phyloP scores from a whole-genome alignment of 495 filamentous ascomycete species.

The Massariosphaeria phaeospora region DNA sequence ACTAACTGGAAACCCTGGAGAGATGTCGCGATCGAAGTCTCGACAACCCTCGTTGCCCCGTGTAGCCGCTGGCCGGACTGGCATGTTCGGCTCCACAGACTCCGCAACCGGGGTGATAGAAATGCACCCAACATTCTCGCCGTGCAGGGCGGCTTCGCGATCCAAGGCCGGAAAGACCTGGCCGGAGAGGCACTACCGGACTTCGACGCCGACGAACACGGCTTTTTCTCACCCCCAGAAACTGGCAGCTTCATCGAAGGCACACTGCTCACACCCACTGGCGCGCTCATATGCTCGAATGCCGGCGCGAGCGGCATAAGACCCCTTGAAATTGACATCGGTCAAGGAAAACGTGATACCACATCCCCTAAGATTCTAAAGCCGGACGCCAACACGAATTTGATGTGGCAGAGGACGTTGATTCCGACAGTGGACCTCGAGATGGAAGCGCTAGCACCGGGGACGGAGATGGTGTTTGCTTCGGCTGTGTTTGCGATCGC shows the following conservation, averaged over 20 bases:
- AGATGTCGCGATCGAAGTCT: slow-evolving; percentile 3
- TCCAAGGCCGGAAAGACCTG: slow-evolving; percentile 5
- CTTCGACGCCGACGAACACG: neutral
- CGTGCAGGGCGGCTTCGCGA: slow-evolving; percentile 10
- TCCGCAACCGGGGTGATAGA: neutral
- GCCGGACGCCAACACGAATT: slow-evolving; percentile 21
- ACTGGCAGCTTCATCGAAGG: slow-evolving; percentile 1
- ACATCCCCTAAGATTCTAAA: slow-evolving; percentile 5
- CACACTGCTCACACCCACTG: neutral
- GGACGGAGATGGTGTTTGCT: neutral
- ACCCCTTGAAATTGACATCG: neutral
- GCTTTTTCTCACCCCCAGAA: no score
- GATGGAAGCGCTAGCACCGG: neutral
- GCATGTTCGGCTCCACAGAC: slow-evolving; percentile 7
- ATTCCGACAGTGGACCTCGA: slow-evolving; percentile 1
- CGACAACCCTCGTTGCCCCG: slow-evolving; percentile 5
- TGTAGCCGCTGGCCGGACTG: slow-evolving; percentile 13
- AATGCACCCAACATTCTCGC: neutral
- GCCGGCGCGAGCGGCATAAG: slow-evolving; percentile 12
- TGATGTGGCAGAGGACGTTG: slow-evolving; percentile 21
- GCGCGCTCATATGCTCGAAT: slow-evolving; percentile 7
- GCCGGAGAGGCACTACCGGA: neutral
- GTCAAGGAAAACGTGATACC: neutral
- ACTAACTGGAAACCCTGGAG: slow-evolving; percentile 17
- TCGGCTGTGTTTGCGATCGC: slow-evolving; percentile 1